Evolutionary conservation across 1,284 basidiomycete species (phyloP), one percentile per base, ranked within the genome.

Genomic region (Malassezia nana): DNA sequence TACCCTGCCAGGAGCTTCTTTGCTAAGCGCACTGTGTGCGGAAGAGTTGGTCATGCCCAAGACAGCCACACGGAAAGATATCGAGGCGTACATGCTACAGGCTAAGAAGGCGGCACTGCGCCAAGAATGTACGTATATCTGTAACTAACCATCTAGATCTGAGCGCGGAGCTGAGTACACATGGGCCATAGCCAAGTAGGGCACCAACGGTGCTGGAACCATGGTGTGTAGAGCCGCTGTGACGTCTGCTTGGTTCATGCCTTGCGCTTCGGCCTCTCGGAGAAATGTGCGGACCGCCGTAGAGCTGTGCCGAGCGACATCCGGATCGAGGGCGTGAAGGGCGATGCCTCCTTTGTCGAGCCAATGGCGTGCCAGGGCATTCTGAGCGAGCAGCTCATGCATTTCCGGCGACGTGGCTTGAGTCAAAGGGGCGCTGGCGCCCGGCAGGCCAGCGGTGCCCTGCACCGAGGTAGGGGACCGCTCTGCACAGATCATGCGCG

Each of bases 401-500:
- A 57, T 48, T 25, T 66, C 65, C 4, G 58, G 50, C 41, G 44
- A 33, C 28, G 40, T 42, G 20, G 57, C 57, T 18, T 48, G 26
- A 9, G 40, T 10, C 12, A 28, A 15, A 12, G 40, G 40, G 13
- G 28, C 9, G 6, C 32, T 26, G 12, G 29, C 18, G 2, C 20
- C 29, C 1, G 43, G 39, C 7, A 31, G 12, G 7, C 39, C 29
- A 6, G 45, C 38, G 3, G 13, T 28, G 7, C 48, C 53, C n/a
- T 46, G 41, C 3, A 50, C 46, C 3, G 53, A 55, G 12, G 39
- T 42, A 22, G 12, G n/a, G 0, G 50, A 49, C 12, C 65, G 50
- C 13, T 64, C 33, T 6, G 71, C 56, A 58, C 65, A 50, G 5
- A 89, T 78, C 41, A 95, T 76, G 15, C 78, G 77, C 3, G 84